phyloP scores from a whole-genome alignment of 2,329 filamentous ascomycete species.

The Curvularia sp. region DNA sequence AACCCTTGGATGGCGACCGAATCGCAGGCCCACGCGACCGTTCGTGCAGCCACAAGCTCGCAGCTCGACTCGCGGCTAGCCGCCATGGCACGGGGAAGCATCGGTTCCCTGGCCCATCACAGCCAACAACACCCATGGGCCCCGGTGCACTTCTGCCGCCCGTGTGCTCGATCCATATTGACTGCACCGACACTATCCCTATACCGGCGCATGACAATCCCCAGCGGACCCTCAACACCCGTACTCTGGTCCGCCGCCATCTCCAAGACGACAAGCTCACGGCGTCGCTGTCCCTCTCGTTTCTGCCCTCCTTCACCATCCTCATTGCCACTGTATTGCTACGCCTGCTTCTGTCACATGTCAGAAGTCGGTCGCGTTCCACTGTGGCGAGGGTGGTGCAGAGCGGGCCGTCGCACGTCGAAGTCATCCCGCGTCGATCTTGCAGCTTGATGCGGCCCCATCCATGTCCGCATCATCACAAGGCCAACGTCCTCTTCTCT shows the following conservation, averaged over 20 bases:
- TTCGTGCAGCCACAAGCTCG: slow-evolving; percentile 35
- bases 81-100: slow-evolving; percentile 35
- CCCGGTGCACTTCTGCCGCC: slow-evolving; percentile 34
- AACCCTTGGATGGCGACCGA: slow-evolving; percentile 19
- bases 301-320: neutral
- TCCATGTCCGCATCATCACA: slow-evolving; percentile 38
- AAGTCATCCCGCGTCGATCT: slow-evolving; percentile 37
- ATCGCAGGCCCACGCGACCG: slow-evolving; percentile 25
- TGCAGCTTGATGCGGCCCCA: slow-evolving; percentile 20
- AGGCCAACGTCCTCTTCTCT: slow-evolving; percentile 21
- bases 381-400: slow-evolving; percentile 37
- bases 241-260: neutral
- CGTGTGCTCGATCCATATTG: slow-evolving; percentile 25
- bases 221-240: slow-evolving; percentile 20
- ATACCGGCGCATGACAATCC: slow-evolving; percentile 20
- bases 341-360: slow-evolving; percentile 35
- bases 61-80: slow-evolving; percentile 29
- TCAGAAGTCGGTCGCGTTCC: slow-evolving; percentile 31
- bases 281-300: neutral
- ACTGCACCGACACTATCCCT: slow-evolving; percentile 26
- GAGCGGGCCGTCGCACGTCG: slow-evolving; percentile 42
- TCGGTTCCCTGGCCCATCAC: slow-evolving; percentile 39
- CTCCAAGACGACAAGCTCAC: neutral
- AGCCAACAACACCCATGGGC: slow-evolving; percentile 21
- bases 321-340: neutral